phyloP scores from a whole-genome alignment of 352 stramenopile genomes.

The Phytophthora foliorum region DNA sequence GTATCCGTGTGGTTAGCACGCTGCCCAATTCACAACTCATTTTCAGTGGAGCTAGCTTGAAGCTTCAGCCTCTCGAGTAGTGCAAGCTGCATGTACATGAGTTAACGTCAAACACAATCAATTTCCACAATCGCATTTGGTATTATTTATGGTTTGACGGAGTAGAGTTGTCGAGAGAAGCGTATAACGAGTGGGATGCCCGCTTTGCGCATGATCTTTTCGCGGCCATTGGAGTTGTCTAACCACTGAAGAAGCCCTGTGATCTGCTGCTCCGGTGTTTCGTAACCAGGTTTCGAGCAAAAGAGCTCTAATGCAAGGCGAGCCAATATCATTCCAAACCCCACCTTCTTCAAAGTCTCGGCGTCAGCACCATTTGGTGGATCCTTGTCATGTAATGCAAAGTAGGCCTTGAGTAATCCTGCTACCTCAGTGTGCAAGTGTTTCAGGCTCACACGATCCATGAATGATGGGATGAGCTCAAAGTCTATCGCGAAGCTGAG shows the following conservation, averaged over 20 bases:
- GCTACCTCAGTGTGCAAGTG: constrained; percentile 72
- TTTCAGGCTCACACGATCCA: constrained; percentile 82
- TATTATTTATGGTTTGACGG: constrained; percentile 29
- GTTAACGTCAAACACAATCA: neutral
- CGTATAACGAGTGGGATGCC: constrained; percentile 75
- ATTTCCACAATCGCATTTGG: neutral
- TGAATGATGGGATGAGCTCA: constrained; percentile 83
- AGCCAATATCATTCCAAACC: constrained; percentile 71
- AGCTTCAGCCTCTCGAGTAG: constrained; percentile 15
- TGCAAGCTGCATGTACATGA: neutral
- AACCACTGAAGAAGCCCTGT: constrained; percentile 80
- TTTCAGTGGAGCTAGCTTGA: constrained; percentile 45
- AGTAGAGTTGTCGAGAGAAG: constrained; percentile 80
- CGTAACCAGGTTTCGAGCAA: constrained; percentile 64
- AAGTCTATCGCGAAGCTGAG: constrained; percentile 85
- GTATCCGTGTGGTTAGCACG: constrained; percentile 33
- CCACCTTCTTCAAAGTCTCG: constrained; percentile 79
- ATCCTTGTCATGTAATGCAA: constrained; percentile 65
- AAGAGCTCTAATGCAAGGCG: constrained; percentile 82
- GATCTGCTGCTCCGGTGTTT: constrained; percentile 79
- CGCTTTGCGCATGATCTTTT: constrained; percentile 77
- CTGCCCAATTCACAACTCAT: constrained; percentile 41
- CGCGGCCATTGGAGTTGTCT: constrained; percentile 74
- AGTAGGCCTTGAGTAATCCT: constrained; percentile 69
- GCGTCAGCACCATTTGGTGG: constrained; percentile 53